Evolutionary conservation across 169 alveolate genomes (phyloP), one percentile per base, ranked within the genome.

Genomic region (Eimeria tenella): DNA sequence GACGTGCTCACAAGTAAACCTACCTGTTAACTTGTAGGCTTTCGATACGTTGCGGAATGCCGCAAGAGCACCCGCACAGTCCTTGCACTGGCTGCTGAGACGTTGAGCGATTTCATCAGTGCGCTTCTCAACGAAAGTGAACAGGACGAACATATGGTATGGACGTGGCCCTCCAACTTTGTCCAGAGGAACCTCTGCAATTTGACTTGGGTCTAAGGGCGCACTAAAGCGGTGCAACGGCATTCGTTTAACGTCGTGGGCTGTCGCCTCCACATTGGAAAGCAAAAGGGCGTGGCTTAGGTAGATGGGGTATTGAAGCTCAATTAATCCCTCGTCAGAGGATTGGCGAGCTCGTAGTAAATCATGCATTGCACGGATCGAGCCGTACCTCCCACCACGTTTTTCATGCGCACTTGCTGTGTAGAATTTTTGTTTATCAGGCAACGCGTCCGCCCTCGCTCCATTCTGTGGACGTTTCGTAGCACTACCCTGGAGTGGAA

Each of bases 141-240:
- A 83, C 19, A 83, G 91, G 65, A 83, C 77, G 9, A 83, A 83
- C 91, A 83, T 31, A 55, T 83, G 91, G 21, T 21, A 83, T 49
- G 91, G 79, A 8, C 91, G 91, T 15, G 62, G 91, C 56, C 79
- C 91, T 60, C 91, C 91, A 52, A 83, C 91, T 31, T 19, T 83
- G 65, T 49, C 62, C 13, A 83, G 63, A 15, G 91, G 91, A 31
- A 83, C 65, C 91, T 83, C 81, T n/a, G 63, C 91, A 3, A 62
- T 62, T 49, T 62, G 91, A n/a, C 52, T 49, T 42, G 91, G 63
- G 42, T n/a, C 62, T 49, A 83, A 62, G 52, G 91, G 91, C 31
- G 91, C 25, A 58, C 53, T 42, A 77, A 83, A 83, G 63, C 91
- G 91, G 52, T 83, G 91, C 81, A 83, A 50, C 79, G 91, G 91